Base-by-base conservation (phyloP, 495 filamentous ascomycete genomes). In the Cryomyces minteri region DNA sequence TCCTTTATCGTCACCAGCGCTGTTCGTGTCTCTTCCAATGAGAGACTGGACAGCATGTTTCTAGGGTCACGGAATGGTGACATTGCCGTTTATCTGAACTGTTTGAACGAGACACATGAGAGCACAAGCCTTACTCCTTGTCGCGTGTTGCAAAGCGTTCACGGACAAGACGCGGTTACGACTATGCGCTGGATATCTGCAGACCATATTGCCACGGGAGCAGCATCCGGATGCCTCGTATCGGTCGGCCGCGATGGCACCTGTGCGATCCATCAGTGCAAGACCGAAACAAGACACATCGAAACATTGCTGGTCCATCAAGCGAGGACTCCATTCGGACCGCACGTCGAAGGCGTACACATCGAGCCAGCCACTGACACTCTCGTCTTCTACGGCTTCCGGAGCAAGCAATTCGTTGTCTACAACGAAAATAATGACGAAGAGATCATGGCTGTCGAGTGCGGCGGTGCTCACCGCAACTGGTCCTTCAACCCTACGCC, bases 361-460 rank as follows among this genome's bases (percentile, higher is more conserved):
- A 69, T 87, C 48, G 59, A 72, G 41, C 43, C 59, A 25, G 0
- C 52, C 12, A 42, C 39, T 8, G 14, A 32, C 9, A 38, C 34
- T 45, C 65, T 94, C 1, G 64, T 84, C 44, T 54, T 93, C 28
- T 82, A 79, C 61, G 90, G 90, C 9, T 96, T 94, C 60, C 73
- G 69, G 28, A 74, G 80, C 45, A 82, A 74, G 42, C 62, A 73
- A 32, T 94, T 96, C 48, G 63, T 94, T 10, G 68, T 84, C 25
- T 87, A 82, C 71, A 82, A 92, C 56, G 80, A 80, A 45, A 72
- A 72, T 0, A 64, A 59, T 7, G 70, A 80, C 31, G 63, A 70
- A 28, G 80, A 88, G 52, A 56, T 86, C 5, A 70, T 78, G 40
- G 66, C 62, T 1, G 67, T 92, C 7, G 74, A 84, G 11, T 94